These are phyloP conservation scores for Fraxinus dipetala DNA, from an alignment of 305 asterid genomes.

Conservation along the genomic window DNA sequence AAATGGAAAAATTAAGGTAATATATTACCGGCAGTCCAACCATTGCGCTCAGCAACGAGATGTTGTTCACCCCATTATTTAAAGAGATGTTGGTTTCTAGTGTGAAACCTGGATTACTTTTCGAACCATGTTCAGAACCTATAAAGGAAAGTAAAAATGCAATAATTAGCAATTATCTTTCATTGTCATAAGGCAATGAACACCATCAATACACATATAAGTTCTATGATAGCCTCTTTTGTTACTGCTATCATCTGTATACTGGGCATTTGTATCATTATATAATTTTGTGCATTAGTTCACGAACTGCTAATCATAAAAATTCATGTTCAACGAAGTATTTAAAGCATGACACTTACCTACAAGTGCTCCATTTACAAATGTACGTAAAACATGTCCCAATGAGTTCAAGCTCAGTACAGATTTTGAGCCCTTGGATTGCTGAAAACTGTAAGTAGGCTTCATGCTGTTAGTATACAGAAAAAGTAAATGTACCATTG, in stretches of 20 bases:
- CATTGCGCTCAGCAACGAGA: conserved; percentile 72
- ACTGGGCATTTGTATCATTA: background rate
- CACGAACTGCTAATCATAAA: background rate
- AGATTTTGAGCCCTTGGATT: conserved; percentile 30
- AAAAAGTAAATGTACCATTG: background rate
- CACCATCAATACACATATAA: background rate
- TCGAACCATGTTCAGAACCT: conserved; percentile 72
- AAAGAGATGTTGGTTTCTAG: conserved; percentile 35
- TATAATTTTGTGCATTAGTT: background rate
- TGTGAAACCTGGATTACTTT: conserved; percentile 37
- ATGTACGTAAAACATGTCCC: conserved; percentile 70
- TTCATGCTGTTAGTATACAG: conserved; percentile 17
- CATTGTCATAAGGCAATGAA: background rate
- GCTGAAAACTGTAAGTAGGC: conserved; percentile 41
- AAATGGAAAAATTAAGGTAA: conserved; percentile 3
- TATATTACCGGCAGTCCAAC: conserved; percentile 76
- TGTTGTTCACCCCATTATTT: conserved; percentile 45
- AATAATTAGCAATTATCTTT: background rate
- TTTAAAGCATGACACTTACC: conserved; percentile 39
- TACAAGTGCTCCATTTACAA: conserved; percentile 54
- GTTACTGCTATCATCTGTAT: background rate
- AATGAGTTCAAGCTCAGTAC: conserved; percentile 48
- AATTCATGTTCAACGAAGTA: background rate
- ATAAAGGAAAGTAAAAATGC: background rate
- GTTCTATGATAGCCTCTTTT: background rate